Base-by-base conservation (phyloP, 495 filamentous ascomycete genomes). In the Tetracladium setigerum region DNA sequence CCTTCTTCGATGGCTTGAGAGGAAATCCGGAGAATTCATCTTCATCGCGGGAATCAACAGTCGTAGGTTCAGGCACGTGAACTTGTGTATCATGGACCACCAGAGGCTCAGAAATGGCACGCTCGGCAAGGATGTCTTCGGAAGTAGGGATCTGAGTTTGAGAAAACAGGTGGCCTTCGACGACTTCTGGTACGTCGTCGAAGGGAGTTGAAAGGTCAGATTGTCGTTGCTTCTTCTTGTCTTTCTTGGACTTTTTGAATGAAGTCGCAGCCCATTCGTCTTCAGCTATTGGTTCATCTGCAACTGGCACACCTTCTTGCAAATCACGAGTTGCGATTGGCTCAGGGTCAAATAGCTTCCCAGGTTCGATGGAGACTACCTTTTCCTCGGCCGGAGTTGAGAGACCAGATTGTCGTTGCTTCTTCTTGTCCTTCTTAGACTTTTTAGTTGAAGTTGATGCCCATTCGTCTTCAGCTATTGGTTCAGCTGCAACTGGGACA, bases 231-330 rank as follows among this genome's bases (percentile, higher is more conserved):
- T 36, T 36, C 34, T 50, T 53, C 44, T 58, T 65, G 44, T 60
- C 53, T 37, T 59, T 62, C 47, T 60, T 61, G 35, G 45, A 51
- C 33, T 47, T 55, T 38, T 50, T 55, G 4, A 17, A 33, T 5
- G 40, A 40, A 18, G 18, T n/a, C 8, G 33, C 18, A 6, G 36
- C 31, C 38, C 52, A 54, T 41, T 47, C 52, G 34, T 58, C 57
- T 30, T 43, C 49, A 62, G 49, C 60, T 54, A 61, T 58, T 68
- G 62, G 64, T 54, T 63, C 66, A 65, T 56, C 52, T 50, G 57
- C 44, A 34, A 48, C 54, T 42, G n/a, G n/a, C n/a, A n/a, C n/a
- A n/a, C 59, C 41, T 33, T 47, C 3, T 27, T 27, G 22, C 22
- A 27, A 27, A 27, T 7, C 22, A 27, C 7, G 22, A 27, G 22